Percentiles rank a stretch among this genome's conserved stretches.
phyloP scores from a whole-genome alignment of 2,329 filamentous ascomycete species.

The Fusarium verticillioides region DNA sequence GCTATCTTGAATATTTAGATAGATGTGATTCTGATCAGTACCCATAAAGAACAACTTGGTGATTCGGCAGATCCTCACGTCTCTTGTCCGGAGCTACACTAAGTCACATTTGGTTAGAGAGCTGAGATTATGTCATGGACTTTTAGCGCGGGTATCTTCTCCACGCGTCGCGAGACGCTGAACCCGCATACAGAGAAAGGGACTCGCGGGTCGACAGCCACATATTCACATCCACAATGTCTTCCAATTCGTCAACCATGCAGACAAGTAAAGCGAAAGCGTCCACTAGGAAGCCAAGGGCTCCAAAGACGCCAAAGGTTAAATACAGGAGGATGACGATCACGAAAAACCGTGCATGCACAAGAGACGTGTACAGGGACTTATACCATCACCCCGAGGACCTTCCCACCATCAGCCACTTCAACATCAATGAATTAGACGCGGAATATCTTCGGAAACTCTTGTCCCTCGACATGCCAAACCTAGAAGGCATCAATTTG shows the following conservation, averaged over 20 bases:
- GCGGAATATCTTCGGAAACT: accelerated
- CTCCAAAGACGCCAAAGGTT: not conserved
- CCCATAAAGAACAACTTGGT: accelerated
- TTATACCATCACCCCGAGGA: not conserved
- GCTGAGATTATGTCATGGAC: not conserved
- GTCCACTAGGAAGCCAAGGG: not conserved
- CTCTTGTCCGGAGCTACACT: accelerated
- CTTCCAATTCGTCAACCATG: not conserved
- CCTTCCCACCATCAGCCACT: not conserved
- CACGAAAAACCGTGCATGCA: not conserved
- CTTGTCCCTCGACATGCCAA: not conserved
- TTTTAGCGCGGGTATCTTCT: not conserved
- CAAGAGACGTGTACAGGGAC: not conserved
- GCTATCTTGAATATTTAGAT: accelerated
- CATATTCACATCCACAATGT: not conserved
- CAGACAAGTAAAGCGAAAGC: not conserved
- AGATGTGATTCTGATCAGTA: accelerated
- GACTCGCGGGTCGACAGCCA: not conserved
- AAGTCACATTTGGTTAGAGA: not conserved
- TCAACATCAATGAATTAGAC: not conserved
- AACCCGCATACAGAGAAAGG: not conserved
- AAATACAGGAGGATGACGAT: not conserved
- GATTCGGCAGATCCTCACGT: accelerated
- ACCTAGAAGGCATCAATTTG: not conserved
- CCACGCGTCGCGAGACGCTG: not conserved